Conservation (phyloP, 1,139 yeast species). For the Sugiyamaella novakii region DNA sequence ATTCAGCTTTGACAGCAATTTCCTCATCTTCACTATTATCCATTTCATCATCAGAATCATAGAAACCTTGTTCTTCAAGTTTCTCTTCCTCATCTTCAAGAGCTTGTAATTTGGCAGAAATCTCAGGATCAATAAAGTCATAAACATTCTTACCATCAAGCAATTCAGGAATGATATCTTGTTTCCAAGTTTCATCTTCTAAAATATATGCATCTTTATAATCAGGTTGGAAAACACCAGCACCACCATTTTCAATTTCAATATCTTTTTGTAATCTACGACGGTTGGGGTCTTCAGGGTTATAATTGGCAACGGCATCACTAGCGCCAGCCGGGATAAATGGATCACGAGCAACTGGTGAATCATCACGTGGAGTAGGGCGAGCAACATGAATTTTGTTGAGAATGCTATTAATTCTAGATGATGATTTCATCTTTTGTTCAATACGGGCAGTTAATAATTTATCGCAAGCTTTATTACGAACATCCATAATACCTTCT, state of each 20-base stretch:
- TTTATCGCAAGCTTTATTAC: conserved; percentile 97
- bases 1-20: conserved; percentile 80
- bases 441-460: conserved; percentile 93
- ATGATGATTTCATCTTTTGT: conserved; percentile 91
- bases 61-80: conserved; percentile 91
- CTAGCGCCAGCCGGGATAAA: conserved; percentile 78
- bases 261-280: conserved; percentile 81
- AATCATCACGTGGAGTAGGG: conserved; percentile 87
- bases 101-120: conserved; percentile 88
- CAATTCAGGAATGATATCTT: conserved; percentile 95
- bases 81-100: conserved; percentile 96
- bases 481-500: conserved; percentile 92
- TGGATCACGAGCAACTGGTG: conserved; percentile 63
- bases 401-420: conserved; percentile 84
- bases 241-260: conserved; percentile 96
- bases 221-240: conserved; percentile 95
- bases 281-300: conserved; percentile 78
- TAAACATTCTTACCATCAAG: conserved; percentile 95
- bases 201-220: conserved; percentile 86
- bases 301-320: conserved; percentile 62
- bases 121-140: conserved; percentile 96
- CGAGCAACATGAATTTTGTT: conserved; percentile 94
- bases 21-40: conserved; percentile 67
- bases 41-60: conserved; percentile 79
- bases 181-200: conserved; percentile 97